Evolutionary conservation across 1,284 basidiomycete genomes (phyloP).

Genomic region (Pyrrhoderma noxium): DNA sequence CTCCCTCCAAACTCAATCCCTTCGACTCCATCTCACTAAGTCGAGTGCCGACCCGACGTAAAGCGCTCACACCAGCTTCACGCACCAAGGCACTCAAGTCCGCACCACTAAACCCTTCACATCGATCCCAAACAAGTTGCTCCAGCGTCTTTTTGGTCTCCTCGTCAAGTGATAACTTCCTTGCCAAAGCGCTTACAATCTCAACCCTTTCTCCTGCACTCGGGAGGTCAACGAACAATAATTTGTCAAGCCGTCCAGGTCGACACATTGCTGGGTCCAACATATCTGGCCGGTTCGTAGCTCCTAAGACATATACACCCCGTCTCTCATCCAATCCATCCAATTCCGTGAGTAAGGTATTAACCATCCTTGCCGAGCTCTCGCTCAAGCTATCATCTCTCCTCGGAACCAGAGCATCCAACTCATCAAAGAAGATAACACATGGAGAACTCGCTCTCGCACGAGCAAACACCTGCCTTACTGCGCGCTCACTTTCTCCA

Average conservation of each 20-base stretch:
- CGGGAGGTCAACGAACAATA: conserved; percentile 94
- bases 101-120: conserved; percentile 86
- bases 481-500: conserved; percentile 93
- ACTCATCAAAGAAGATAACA: conserved; percentile 93
- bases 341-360: conserved; percentile 93
- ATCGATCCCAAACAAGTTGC: conserved; percentile 47
- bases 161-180: conserved; percentile 60
- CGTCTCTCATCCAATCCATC: conserved; percentile 90
- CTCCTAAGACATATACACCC: conserved; percentile 92
- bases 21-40: conserved; percentile 27
- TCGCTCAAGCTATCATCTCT: conserved; percentile 94
- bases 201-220: conserved; percentile 72
- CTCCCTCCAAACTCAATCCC: conserved; percentile 14
- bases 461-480: conserved; percentile 87
- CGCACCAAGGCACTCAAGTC: conserved; percentile 83
- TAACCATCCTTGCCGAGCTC: conserved; percentile 94
- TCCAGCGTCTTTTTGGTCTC: conserved; percentile 35
- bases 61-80: conserved; percentile 84
- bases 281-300: conserved; percentile 98
- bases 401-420: conserved; percentile 92
- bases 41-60: conserved; percentile 63
- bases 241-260: conserved; percentile 92
- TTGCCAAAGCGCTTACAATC: conserved; percentile 71
- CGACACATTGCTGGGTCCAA: conserved; percentile 98
- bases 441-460: conserved; percentile 86